Conservation (phyloP, 768 basidiomycete genomes). For the Termitomyces sp. region DNA sequence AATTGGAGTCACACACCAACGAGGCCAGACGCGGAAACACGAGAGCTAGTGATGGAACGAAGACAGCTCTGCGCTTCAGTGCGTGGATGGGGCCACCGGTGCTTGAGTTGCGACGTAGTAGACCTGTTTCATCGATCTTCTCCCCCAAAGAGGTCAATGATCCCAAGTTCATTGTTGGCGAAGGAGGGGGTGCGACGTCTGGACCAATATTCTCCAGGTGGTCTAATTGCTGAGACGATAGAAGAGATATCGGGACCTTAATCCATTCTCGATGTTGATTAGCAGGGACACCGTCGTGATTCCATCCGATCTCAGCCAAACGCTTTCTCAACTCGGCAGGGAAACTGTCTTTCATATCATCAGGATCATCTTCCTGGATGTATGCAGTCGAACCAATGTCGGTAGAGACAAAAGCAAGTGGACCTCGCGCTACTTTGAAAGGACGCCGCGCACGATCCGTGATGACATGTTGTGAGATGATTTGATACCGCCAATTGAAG, state of each 20-base stretch:
- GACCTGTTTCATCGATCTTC: slow-evolving; percentile 24
- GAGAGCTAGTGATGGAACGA: slow-evolving; percentile 56
- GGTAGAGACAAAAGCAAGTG: slow-evolving; percentile 70
- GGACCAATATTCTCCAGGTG: slow-evolving; percentile 34
- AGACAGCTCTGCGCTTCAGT: slow-evolving; percentile 60
- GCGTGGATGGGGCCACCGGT: slow-evolving; percentile 40
- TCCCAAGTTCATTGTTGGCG: slow-evolving; percentile 27
- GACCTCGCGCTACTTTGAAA: slow-evolving; percentile 68
- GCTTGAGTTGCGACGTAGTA: slow-evolving; percentile 57
- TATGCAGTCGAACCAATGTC: slow-evolving; percentile 68
- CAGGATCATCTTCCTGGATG: slow-evolving; percentile 48
- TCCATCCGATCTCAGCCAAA: slow-evolving; percentile 75
- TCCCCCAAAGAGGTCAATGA: slow-evolving; percentile 20
- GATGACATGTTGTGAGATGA: slow-evolving; percentile 58
- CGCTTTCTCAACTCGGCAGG: slow-evolving; percentile 64
- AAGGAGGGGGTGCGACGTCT: slow-evolving; percentile 17
- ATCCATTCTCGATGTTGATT: slow-evolving; percentile 59
- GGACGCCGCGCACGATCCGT: slow-evolving; percentile 60
- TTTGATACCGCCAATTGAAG: slow-evolving; percentile 67
- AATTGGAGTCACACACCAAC: slow-evolving; percentile 50
- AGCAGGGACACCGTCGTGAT: slow-evolving; percentile 49
- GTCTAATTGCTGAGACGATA: slow-evolving; percentile 57
- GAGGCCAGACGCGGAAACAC: slow-evolving; percentile 53
- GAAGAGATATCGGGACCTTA: slow-evolving; percentile 61
- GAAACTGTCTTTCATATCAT: slow-evolving; percentile 48